Percentiles rank a stretch among this genome's conserved stretches.
phyloP scores from a whole-genome alignment of 306 rosid genomes.

The Astragalus membranaceus region DNA sequence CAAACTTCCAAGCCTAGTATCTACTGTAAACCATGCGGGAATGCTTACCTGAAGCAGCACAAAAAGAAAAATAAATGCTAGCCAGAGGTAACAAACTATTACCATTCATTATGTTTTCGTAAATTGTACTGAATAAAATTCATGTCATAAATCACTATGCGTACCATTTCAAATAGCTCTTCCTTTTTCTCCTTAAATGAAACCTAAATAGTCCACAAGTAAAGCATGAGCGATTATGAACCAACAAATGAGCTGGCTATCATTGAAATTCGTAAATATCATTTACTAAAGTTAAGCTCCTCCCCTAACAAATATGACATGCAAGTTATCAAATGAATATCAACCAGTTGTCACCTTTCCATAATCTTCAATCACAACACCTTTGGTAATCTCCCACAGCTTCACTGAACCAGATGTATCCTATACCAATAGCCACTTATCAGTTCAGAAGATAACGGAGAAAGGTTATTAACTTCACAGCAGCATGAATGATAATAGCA shows the following conservation, averaged over 20 bases:
- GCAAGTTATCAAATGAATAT: slow-evolving; percentile 18
- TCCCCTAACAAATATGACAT: slow-evolving; percentile 10
- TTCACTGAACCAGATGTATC: slow-evolving; percentile 93
- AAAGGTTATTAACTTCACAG: neutral
- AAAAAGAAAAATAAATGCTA: slow-evolving; percentile 20
- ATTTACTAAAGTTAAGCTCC: neutral
- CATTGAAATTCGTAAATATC: slow-evolving; percentile 22
- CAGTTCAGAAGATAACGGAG: slow-evolving; percentile 12
- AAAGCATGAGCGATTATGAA: slow-evolving; percentile 17
- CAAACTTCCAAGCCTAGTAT: slow-evolving; percentile 93
- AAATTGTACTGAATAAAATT: neutral
- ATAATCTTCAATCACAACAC: slow-evolving; percentile 75
- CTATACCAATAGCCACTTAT: slow-evolving; percentile 34
- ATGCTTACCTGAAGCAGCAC: slow-evolving; percentile 79
- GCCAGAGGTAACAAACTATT: slow-evolving; percentile 17
- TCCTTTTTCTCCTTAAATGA: slow-evolving; percentile 87
- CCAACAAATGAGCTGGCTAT: slow-evolving; percentile 15
- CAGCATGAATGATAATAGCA: slow-evolving; percentile 6
- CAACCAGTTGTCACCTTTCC: slow-evolving; percentile 66
- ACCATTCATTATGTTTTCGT: neutral
- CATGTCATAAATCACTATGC: slow-evolving; percentile 13
- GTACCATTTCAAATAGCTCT: slow-evolving; percentile 93
- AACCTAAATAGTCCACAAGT: slow-evolving; percentile 49
- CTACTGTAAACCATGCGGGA: slow-evolving; percentile 97
- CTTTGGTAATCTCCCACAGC: slow-evolving; percentile 96